These are phyloP conservation scores for Amanita exitialis DNA, from an alignment of 768 basidiomycete species.

Conservation along the genomic window DNA sequence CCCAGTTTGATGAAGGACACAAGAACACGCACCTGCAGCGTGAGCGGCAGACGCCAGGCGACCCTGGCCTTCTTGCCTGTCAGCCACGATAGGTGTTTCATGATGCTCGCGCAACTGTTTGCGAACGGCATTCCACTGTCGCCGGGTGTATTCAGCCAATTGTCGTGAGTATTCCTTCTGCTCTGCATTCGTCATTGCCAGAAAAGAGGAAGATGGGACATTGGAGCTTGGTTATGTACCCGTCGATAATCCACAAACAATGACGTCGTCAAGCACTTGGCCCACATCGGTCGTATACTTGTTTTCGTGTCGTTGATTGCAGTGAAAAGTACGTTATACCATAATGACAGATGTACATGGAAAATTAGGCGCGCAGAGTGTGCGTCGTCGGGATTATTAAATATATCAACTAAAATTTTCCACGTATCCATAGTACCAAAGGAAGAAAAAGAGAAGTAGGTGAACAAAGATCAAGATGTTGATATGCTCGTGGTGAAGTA, in stretches of 20 bases:
- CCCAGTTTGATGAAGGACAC: not conserved
- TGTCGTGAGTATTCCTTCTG: constrained; percentile 25
- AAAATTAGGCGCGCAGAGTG: not conserved
- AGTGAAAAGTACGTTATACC: not conserved
- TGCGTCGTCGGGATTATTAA: not conserved
- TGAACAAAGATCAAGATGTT: constrained; percentile 12
- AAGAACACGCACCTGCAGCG: constrained; percentile 1
- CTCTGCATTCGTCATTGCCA: not conserved
- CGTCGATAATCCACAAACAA: no score
- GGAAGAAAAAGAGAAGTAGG: constrained; percentile 9
- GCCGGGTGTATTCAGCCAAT: constrained; percentile 30
- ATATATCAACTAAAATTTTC: constrained; percentile 4
- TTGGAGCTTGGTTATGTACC: not conserved
- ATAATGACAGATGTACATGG: not conserved
- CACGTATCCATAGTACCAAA: constrained; percentile 6
- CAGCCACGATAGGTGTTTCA: not conserved
- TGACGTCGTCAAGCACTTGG: no score
- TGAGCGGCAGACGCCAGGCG: not conserved
- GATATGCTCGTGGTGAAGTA: not conserved
- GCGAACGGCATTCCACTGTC: constrained; percentile 24
- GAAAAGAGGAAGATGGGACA: not conserved
- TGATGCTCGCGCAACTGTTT: not conserved
- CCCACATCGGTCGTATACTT: not conserved
- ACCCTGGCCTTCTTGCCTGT: not conserved
- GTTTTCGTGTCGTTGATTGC: not conserved